Base-by-base conservation (phyloP, 2,329 filamentous ascomycete genomes). In the Aspergillus chevalieri region DNA sequence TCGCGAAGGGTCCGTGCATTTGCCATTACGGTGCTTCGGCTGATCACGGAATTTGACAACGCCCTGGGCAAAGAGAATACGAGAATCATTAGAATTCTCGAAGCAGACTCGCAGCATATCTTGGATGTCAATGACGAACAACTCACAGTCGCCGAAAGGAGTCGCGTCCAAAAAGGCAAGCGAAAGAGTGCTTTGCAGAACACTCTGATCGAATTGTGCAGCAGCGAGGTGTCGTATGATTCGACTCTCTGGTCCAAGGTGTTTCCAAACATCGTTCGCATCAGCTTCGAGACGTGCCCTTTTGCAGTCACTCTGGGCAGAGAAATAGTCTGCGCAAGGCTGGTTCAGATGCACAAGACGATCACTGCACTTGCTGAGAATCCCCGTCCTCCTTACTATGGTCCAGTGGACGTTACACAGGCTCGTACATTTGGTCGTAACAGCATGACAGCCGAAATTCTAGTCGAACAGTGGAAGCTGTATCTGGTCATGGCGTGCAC, bases 401-500 rank as follows among this genome's bases (percentile, higher is more conserved):
- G 55, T 8, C 66, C 64, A 3, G 58, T 67, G 43, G 70, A 70
- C 51, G 57, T 59, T 28, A 56, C 62, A 6, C 68, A 70, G 36
- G 64, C 59, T 45, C 76, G 64, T 51, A 69, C 57, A 54, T 61
- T 59, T 62, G 74, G 52, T 63, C 74, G 57, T 76, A 82, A 63
- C 79, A 51, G 83, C 80, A 51, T 85, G 1, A 86, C 90, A 15
- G 87, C 91, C 0, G 90, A 95, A 60, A 83, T 95, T 19, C 78
- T 96, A 50, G 83, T 98, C 51, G 94, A 97, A 68, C 93, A 98
- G 66, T 98, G 92, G 92, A 97, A 96, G 69, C 76, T 97, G 2
- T 97, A 97, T 66, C 78, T 98, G 22, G 91, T 96, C 48, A 96
- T 98, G 72, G 93, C 92, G 8, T 98, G 94, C 70, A 95, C 92